Evolutionary conservation across 208 protist genomes (phyloP).

Genomic region (Leishmania tarentolae): DNA sequence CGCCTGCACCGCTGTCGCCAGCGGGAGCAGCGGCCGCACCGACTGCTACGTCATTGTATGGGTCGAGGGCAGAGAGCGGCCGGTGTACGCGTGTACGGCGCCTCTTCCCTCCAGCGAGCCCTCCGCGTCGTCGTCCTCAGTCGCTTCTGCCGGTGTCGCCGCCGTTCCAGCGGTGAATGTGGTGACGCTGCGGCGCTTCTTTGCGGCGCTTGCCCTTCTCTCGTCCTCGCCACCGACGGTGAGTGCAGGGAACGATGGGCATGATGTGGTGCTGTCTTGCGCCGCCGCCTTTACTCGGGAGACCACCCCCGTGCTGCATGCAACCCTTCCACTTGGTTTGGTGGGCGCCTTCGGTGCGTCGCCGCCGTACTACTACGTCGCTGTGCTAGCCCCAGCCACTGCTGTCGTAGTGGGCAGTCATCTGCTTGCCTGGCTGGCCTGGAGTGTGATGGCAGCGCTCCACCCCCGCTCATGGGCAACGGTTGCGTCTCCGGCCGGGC

Average conservation of each 20-base stretch:
- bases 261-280: not conserved
- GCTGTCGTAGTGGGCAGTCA: not conserved
- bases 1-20: not conserved
- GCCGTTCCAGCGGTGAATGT: not conserved
- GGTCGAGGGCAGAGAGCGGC: constrained; percentile 8
- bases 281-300: not conserved
- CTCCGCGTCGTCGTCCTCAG: not conserved
- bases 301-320: not conserved
- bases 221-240: not conserved
- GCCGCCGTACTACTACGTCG: constrained; percentile 3
- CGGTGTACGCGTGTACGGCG: constrained; percentile 11
- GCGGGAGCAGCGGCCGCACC: not conserved
- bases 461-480: not conserved
- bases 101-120: not conserved
- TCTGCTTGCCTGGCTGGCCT: constrained; percentile 4
- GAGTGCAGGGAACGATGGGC: not conserved
- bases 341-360: constrained; percentile 4
- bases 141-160: not conserved
- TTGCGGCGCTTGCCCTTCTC: constrained; percentile 15
- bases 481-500: not conserved
- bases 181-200: constrained; percentile 15
- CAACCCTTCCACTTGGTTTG: not conserved
- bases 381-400: not conserved
- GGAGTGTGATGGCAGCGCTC: constrained; percentile 2
- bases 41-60: constrained; percentile 22